A percentile compares a stretch with the other conserved stretches of the same genome.
phyloP scores from a whole-genome alignment of 768 basidiomycete species.

The Inosperma sp. region DNA sequence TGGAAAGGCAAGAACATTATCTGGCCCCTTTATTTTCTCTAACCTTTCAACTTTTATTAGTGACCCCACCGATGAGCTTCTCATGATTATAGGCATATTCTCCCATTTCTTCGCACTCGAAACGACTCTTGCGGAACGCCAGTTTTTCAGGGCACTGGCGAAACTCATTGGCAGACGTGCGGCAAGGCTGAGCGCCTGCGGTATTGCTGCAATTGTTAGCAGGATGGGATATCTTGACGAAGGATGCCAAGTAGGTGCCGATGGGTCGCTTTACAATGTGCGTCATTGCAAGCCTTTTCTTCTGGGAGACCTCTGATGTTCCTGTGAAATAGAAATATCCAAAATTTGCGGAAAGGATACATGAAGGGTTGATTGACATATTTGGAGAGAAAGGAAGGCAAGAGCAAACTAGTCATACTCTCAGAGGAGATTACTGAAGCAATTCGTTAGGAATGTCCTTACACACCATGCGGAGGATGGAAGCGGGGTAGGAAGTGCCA shows the following conservation, averaged over 20 bases:
- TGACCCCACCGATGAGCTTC: slow-evolving; percentile 92
- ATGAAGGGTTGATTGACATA: slow-evolving; percentile 88
- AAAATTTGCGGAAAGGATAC: slow-evolving; percentile 86
- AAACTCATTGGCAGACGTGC: slow-evolving; percentile 86
- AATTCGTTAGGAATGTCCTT: slow-evolving; percentile 61
- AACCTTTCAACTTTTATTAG: slow-evolving; percentile 34
- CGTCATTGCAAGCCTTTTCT: slow-evolving; percentile 25
- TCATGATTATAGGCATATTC: slow-evolving; percentile 97
- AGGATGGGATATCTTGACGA: slow-evolving; percentile 94
- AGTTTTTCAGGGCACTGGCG: slow-evolving; percentile 94
- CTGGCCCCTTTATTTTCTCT: neutral
- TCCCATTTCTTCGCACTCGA: slow-evolving; percentile 95
- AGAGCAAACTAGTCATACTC: slow-evolving; percentile 35
- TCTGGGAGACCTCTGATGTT: neutral
- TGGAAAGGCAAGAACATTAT: slow-evolving; percentile 68
- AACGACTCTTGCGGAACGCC: slow-evolving; percentile 92
- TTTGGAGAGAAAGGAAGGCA: slow-evolving; percentile 95
- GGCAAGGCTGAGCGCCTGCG: slow-evolving; percentile 88
- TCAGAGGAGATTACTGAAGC: no score
- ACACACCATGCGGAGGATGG: slow-evolving; percentile 88
- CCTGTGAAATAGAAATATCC: slow-evolving; percentile 85
- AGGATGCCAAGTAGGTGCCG: slow-evolving; percentile 85
- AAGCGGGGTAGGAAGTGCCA: slow-evolving; percentile 92
- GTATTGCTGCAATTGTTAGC: slow-evolving; percentile 93
- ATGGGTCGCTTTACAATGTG: slow-evolving; percentile 94